Evolutionary conservation across 73 alveolate species (phyloP), one percentile per base, ranked within the genome.

Genomic region (Paramecium pentaurelia): DNA sequence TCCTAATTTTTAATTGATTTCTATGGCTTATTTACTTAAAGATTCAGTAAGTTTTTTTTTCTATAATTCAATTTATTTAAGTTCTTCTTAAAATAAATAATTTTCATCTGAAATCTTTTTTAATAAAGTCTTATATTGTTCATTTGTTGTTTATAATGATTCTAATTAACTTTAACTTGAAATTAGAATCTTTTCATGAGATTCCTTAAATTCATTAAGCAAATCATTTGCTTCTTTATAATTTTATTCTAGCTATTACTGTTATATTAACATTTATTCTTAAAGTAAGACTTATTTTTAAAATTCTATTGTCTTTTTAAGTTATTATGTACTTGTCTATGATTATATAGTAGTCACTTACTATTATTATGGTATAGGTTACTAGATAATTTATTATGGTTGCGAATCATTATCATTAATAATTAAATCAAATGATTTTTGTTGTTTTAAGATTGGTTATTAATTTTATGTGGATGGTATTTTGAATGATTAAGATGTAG

Each of bases 91-190:
- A 47, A 80, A 80, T 80, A 80, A 25, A 27, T 80, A 60, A 80
- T 80, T 80, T 47, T 80, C 91, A 80, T 80, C 91, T 12, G 71
- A 80, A 38, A 80, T 80, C 18, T 80, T 80, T 36, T 80, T 80
- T 9, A 80, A 27, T 27, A 80, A 16, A 27, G 91, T 80, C 34
- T 80, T 80, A 80, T 80, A 80, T 42, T 42, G 30, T 80, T 80
- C 91, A 49, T 80, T 80, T 44, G 58, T 25, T 4, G 47, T 80
- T 7, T 80, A 10, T n/a, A 80, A 12, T 18, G 47, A 45, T 32
- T 80, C 91, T 22, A 80, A 45, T 80, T 80, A 49, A 42, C 44
- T 44, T 80, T 80, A 80, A n/a, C 49, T 49, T 40, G 71, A 80
- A 38, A 42, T 80, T 10, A 42, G 8, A 4, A 42, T 45, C 49